These are phyloP conservation scores for Caryopteris hybrid DNA, from an alignment of 305 asterid species.

Conservation along the genomic window DNA sequence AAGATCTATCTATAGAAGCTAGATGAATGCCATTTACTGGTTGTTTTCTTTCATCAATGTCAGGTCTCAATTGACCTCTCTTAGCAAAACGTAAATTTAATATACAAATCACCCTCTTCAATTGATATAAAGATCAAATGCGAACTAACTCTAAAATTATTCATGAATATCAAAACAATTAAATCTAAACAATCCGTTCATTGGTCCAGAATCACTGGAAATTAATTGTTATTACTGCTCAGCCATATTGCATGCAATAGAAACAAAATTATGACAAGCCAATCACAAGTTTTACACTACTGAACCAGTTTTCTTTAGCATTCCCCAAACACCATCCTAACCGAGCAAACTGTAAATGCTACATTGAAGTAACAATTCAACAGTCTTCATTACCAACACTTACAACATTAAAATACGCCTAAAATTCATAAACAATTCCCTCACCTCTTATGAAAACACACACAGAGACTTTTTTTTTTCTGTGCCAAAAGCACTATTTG, in stretches of 20 bases:
- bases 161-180: background rate
- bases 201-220: background rate
- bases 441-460: background rate
- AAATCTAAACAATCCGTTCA: background rate
- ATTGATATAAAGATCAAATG: conserved; percentile 5
- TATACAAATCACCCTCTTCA: background rate
- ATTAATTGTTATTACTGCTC: background rate
- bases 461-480: background rate
- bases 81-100: background rate
- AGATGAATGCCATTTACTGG: background rate
- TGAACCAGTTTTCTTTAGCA: background rate
- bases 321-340: background rate
- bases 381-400: background rate
- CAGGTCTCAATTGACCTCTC: background rate
- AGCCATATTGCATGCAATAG: conserved; percentile 1
- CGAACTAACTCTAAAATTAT: conserved; percentile 1
- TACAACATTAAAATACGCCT: background rate
- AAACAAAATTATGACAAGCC: background rate
- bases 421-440: background rate
- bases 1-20: background rate
- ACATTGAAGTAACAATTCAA: background rate
- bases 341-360: background rate
- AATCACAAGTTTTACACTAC: background rate
- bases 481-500: background rate
- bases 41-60: background rate